Conservation (phyloP, 352 stramenopile genomes). For the Globisporangium takayamanum region DNA sequence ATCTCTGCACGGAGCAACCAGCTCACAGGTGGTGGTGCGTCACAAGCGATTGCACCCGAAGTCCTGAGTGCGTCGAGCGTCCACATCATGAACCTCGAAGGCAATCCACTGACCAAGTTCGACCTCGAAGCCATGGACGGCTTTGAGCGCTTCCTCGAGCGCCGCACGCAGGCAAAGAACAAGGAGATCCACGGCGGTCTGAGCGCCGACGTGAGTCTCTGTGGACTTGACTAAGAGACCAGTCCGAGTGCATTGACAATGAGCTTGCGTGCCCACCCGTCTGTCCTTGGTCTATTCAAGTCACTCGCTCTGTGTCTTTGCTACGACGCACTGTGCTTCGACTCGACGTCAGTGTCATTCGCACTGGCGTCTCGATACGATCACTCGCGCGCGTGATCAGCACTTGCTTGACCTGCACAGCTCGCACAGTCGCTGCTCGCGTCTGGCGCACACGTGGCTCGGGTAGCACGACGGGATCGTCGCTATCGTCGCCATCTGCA, state of each 20-base stretch:
- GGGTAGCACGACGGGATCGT: background rate
- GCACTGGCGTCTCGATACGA: background rate
- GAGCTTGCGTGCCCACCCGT: too few relatives aligned
- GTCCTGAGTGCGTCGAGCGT: slow-evolving; percentile 53
- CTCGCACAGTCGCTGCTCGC: background rate
- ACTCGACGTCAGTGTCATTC: background rate
- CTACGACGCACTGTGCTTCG: background rate
- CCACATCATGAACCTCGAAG: slow-evolving; percentile 79
- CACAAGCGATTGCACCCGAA: slow-evolving; percentile 36
- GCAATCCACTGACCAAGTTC: slow-evolving; percentile 74
- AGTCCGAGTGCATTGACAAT: background rate
- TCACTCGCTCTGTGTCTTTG: background rate
- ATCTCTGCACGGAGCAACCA: slow-evolving; percentile 56
- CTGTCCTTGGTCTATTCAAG: background rate
- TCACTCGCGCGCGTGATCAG: slow-evolving; percentile 5
- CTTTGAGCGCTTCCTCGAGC: slow-evolving; percentile 62
- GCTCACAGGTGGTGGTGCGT: slow-evolving; percentile 18
- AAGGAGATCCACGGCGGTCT: slow-evolving; percentile 82
- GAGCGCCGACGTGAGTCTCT: slow-evolving; percentile 74
- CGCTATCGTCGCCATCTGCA: background rate
- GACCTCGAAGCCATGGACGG: slow-evolving; percentile 75
- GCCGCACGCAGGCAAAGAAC: slow-evolving; percentile 80
- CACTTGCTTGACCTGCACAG: slow-evolving; percentile 12
- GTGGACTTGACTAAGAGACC: slow-evolving; percentile 52
- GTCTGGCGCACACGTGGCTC: background rate